Base-by-base conservation (phyloP, 2,329 filamentous ascomycete species). In the Fonsecaea multimorphosa region DNA sequence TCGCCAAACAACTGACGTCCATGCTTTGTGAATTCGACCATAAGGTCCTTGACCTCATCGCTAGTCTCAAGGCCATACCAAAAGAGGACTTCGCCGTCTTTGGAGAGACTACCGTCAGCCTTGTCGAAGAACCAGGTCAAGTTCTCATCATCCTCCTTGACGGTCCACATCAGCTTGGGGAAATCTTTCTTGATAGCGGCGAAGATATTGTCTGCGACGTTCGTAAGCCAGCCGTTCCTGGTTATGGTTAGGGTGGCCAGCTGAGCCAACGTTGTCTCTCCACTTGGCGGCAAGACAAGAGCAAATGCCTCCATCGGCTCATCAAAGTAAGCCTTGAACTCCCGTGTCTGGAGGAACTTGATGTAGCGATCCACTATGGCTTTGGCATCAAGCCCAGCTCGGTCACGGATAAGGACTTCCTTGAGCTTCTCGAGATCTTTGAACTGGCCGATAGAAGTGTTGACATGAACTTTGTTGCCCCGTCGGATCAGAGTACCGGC, bases 91-190 rank as follows among this genome's bases (percentile, higher is more conserved):
- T 93, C 92, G 65, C 92, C 92, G 72, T 92, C 88, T 63, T 89
- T 88, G 68, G 90, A 92, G 73, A 97, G 86, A 78, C 92, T 97
- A 63, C 95, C 94, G 72, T 97, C 93, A 9, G 94, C 91, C 84
- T 97, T 97, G 79, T 97, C 93, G 72, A 96, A 96, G 84, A 98
- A 97, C 95, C 94, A 98, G 11, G 92, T 93, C 73, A 98, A 83
- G 78, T 98, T 97, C 85, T 98, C 94, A 73, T 98, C 93, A 72
- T 96, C 91, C 75, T 93, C 90, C 81, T 91, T 94, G 67, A 97
- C 94, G n/a, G 93, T 96, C 94, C 93, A 99, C 70, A 92, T 91
- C 70, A 98, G 85, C 80, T 90, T 92, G 62, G 93, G 89, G 78
- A 93, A 91, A 75, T 97, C 94, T 79, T 96, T 96, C 84, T 94